Base-by-base conservation (phyloP, 2,329 filamentous ascomycete species). In the Teratosphaeria pseudoeucalypti region DNA sequence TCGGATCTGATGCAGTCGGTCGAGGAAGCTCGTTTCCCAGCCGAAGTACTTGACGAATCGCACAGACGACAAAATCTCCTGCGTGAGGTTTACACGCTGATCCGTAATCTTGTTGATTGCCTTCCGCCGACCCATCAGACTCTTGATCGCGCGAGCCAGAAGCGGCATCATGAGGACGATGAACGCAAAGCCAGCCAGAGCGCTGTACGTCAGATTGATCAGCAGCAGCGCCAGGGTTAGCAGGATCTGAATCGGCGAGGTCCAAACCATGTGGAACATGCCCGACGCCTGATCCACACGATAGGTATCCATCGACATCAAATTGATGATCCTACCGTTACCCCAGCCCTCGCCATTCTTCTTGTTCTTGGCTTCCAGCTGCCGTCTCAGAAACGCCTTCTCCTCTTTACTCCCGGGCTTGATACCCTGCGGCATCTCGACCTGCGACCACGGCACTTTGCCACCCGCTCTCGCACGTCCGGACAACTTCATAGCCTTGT, bases 11-110 rank as follows among this genome's bases (percentile, higher is more conserved):
- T 84, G 83, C 16, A 96, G 80, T 14, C 91, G 85, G 56, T 85
- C 80, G 12, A 96, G 77, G 70, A 97, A 96, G 37, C 89, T 88
- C 60, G 82, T 87, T 72, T 97, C 92, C 92, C 92, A 97, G 7
- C 91, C 92, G 71, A 96, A 97, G 73, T 85, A 96, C 73, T 97
- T 97, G 75, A 97, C 92, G 69, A 97, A 96, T 29, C 92, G 84
- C 27, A 96, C 92, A 0, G 90, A 89, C 66, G 91, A 87, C 14
- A 97, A 70, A 57, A 97, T 95, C 71, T 97, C 92, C 71, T 96
- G 92, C 0, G 91, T 96, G 37, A 97, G 78, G 57, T 88, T 88
- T 7, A 97, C 92, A 63, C 92, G 85, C 75, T 95, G 89, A 71
- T 97, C 92, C 1, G 92, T 97, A 61, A 96, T 84, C 69, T 91